phyloP scores from a whole-genome alignment of 495 filamentous ascomycete species.

The Podospora sp. region DNA sequence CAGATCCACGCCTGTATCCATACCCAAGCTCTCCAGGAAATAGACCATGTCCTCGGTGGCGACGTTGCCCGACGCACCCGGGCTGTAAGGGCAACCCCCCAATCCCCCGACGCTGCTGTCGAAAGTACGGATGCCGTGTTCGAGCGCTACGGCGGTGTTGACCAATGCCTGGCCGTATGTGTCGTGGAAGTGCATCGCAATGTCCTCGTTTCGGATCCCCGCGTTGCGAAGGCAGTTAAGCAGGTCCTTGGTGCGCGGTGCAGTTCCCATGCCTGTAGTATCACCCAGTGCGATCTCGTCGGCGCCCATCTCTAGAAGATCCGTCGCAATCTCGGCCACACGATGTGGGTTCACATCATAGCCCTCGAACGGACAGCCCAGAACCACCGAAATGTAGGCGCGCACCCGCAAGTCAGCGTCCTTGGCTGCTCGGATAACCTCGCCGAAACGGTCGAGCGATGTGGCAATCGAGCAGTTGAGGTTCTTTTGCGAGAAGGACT shows the following conservation, averaged over 20 bases:
- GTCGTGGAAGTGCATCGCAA: constrained; percentile 95
- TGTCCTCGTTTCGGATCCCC: constrained; percentile 74
- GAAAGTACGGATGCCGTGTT: constrained; percentile 87
- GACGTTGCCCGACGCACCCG: constrained; percentile 94
- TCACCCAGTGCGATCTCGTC: constrained; percentile 94
- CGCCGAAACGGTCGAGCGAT: constrained; percentile 73
- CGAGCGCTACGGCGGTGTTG: constrained; percentile 82
- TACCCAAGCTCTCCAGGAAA: constrained; percentile 82
- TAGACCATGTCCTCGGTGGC: constrained; percentile 93
- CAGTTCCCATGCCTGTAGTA: constrained; percentile 96
- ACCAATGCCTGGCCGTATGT: constrained; percentile 95
- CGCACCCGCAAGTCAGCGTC: constrained; percentile 66
- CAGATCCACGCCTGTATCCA: constrained; percentile 84
- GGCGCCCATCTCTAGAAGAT: constrained; percentile 89
- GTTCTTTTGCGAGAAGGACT: constrained; percentile 87
- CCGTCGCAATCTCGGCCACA: constrained; percentile 82
- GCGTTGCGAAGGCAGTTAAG: constrained; percentile 71
- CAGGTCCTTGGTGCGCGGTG: constrained; percentile 72
- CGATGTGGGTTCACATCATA: constrained; percentile 73
- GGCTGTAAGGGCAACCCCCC: constrained; percentile 91
- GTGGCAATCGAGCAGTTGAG: constrained; percentile 86
- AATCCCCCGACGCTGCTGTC: constrained; percentile 88
- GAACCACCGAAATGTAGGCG: constrained; percentile 91
- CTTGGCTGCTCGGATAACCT: constrained; percentile 76
- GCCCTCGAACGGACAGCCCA: constrained; percentile 94